Evolutionary conservation across 129 eudicot species (phyloP).

Genomic region (Helianthus tuberosus): DNA sequence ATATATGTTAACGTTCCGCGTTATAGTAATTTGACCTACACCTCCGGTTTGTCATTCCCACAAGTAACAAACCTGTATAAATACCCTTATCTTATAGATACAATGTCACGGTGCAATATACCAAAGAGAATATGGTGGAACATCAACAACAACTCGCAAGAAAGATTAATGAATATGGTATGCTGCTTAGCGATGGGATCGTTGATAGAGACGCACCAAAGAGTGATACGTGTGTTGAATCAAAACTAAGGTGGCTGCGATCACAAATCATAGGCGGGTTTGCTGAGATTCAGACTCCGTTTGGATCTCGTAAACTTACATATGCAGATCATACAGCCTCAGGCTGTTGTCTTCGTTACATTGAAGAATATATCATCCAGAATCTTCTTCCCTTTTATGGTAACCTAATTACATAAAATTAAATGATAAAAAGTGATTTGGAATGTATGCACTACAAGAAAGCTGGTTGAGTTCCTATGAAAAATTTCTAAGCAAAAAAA

Average conservation of each 20-base stretch:
- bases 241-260: slow-evolving; percentile 59
- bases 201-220: neutral
- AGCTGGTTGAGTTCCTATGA: too few relatives aligned
- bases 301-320: slow-evolving; percentile 69
- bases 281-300: slow-evolving; percentile 55
- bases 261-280: slow-evolving; percentile 62
- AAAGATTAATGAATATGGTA: neutral
- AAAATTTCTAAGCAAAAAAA: too few relatives aligned
- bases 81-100: neutral
- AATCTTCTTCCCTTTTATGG: slow-evolving; percentile 76
- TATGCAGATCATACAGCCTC: slow-evolving; percentile 88
- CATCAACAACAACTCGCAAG: too few relatives aligned
- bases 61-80: too few relatives aligned
- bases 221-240: slow-evolving; percentile 30
- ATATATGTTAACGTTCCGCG: too few relatives aligned
- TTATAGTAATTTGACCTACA: too few relatives aligned
- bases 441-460: too few relatives aligned
- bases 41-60: too few relatives aligned
- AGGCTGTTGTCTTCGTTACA: slow-evolving; percentile 62
- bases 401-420: slow-evolving; percentile 13
- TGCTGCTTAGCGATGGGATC: neutral
- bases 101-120: neutral
- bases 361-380: slow-evolving; percentile 62
- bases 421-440: too few relatives aligned
- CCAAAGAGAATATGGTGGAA: neutral